These are phyloP conservation scores for Starmerella geochares DNA, from an alignment of 805 yeast genomes.

Conservation along the genomic window DNA sequence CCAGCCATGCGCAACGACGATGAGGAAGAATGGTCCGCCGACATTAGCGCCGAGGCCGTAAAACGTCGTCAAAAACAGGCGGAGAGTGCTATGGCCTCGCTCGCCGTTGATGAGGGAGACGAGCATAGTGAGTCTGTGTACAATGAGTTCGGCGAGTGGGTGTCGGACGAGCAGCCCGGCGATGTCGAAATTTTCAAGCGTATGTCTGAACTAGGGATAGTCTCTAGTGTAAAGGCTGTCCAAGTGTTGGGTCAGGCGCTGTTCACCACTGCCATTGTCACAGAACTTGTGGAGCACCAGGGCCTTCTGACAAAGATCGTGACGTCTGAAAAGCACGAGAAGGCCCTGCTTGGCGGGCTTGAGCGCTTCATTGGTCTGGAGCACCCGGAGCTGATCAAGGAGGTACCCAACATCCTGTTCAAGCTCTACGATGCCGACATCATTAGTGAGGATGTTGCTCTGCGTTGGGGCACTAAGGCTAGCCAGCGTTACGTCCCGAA, in stretches of 20 bases:
- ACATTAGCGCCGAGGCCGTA: conserved; percentile 92
- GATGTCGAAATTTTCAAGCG: conserved; percentile 91
- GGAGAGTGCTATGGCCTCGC: conserved; percentile 40
- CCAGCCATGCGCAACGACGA: conserved; percentile 49
- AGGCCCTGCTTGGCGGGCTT: conserved; percentile 86
- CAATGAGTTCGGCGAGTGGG: conserved; percentile 85
- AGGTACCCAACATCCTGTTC: conserved; percentile 72
- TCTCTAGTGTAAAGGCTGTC: conserved; percentile 61
- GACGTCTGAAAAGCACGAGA: conserved; percentile 51
- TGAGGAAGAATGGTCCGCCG: conserved; percentile 96
- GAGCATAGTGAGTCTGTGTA: conserved; percentile 40
- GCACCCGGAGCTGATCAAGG: conserved; percentile 58
- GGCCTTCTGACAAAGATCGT: conserved; percentile 76
- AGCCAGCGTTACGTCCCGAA: conserved; percentile 90
- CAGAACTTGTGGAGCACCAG: conserved; percentile 63
- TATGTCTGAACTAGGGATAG: conserved; percentile 67
- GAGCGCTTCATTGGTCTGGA: conserved; percentile 85
- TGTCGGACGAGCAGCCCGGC: conserved; percentile 56
- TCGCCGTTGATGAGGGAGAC: conserved; percentile 31
- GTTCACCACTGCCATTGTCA: conserved; percentile 58
- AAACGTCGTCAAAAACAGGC: conserved; percentile 81
- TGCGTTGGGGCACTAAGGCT: conserved; percentile 80
- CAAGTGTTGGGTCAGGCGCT: conserved; percentile 88
- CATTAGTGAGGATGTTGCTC: conserved; percentile 68
- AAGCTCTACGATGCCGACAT: conserved; percentile 74